Evolutionary conservation across 2,329 filamentous ascomycete genomes (phyloP), one percentile per base, ranked within the genome.

Genomic region (Waltergamsia citrina): DNA sequence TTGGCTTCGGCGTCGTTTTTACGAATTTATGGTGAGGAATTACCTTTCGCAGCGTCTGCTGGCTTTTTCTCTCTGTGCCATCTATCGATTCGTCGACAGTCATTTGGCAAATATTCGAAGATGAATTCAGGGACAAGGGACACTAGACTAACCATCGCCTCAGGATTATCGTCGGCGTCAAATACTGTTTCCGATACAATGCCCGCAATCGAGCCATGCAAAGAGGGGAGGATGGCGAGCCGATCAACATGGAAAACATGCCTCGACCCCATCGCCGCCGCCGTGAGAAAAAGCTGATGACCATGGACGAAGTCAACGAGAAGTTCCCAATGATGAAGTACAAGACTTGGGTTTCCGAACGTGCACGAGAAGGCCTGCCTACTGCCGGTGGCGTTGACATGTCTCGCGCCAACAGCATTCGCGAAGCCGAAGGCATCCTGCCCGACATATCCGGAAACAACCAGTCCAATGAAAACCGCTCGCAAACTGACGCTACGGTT

Each of bases 161-260:
- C 20, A 98, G 92, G 92, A 98, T 98, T 50, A 98, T 98, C 48
- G 92, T 98, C 40, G 92, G 92, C 46, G 92, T 98, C 41, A 98
- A 98, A 64, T 98, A 98, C 60, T 98, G 92, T 63, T 98, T 98
- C 62, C 76, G 92, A 48, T 96, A 98, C 59, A 96, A 96, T 59
- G 88, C 92, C 46, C 81, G 92, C 38, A 93, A 93, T 53, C 81
- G 92, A 33, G 78, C 81, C 40, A 64, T 86, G 50, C 78, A 85
- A 64, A 73, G 61, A 65, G 84, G 67, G 43, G 84, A 87, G 48
- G 84, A 88, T 45, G 83, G 84, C 53, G 88, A 95, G 42, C 85
- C 83, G 12, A 93, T 98, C 50, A 87, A 87, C 41, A 67, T 98
- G 43, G 75, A 88, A 38, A 74, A 81, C 37, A 87, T 96, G 73